Percentiles rank a stretch among this genome's conserved stretches.
Evolutionary conservation across 768 basidiomycete species (phyloP).

Genomic region (Mycena indigotica): DNA sequence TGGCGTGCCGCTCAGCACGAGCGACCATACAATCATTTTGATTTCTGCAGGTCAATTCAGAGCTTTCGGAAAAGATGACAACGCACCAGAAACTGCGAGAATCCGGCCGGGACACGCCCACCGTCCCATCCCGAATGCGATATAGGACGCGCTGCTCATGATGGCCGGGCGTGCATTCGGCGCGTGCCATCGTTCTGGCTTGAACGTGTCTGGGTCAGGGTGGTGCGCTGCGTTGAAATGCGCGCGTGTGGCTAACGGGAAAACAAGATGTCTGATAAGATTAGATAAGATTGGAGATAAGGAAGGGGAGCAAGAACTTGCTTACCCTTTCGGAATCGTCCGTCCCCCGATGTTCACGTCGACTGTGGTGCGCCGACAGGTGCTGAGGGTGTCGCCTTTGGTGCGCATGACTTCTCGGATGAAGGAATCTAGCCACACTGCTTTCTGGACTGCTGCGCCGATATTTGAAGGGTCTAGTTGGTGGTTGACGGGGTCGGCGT

Average conservation of each 20-base stretch:
- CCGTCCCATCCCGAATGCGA: conserved; percentile 36
- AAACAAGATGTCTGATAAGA: conserved; percentile 30
- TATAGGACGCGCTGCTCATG: conserved; percentile 32
- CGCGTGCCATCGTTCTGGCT: conserved; percentile 34
- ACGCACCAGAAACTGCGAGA: conserved; percentile 34
- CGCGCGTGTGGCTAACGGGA: conserved; percentile 31
- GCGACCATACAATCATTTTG: conserved; percentile 35
- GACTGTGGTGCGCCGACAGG: conserved; percentile 30
- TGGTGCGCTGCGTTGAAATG: conserved; percentile 29
- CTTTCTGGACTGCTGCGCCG: conserved; percentile 31
- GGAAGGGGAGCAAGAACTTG: conserved; percentile 5
- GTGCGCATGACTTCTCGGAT: conserved; percentile 40
- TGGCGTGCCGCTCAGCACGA: conserved; percentile 32
- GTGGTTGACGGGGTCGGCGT: conserved; percentile 24
- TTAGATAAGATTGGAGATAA: not conserved
- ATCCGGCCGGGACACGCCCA: conserved; percentile 38
- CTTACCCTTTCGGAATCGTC: conserved; percentile 32
- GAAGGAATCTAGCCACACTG: conserved; percentile 34
- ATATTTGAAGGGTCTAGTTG: conserved; percentile 25
- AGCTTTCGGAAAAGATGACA: not conserved
- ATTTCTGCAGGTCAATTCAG: conserved; percentile 26
- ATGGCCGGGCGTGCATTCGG: conserved; percentile 28
- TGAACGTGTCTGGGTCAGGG: conserved; percentile 30
- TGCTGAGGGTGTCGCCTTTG: conserved; percentile 37
- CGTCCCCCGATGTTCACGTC: conserved; percentile 29